Evolutionary conservation across 768 basidiomycete species (phyloP).

Genomic region (Lactarius sp.): DNA sequence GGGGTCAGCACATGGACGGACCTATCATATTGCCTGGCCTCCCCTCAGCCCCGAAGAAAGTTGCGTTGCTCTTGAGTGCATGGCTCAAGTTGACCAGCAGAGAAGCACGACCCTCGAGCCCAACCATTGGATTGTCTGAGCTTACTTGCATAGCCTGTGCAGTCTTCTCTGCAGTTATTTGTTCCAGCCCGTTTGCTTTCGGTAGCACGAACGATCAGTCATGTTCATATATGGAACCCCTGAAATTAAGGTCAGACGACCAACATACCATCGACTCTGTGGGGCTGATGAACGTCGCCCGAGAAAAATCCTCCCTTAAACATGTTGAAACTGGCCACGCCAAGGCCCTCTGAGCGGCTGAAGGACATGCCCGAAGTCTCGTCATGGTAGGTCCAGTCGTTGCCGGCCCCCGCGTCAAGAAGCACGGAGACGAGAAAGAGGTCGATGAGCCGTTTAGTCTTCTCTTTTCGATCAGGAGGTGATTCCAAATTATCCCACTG

Average conservation of each 20-base stretch:
- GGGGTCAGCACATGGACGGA: constrained; percentile 32
- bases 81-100: constrained; percentile 68
- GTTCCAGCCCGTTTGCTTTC: constrained; percentile 64
- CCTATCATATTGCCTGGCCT: constrained; percentile 83
- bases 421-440: constrained; percentile 88
- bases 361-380: constrained; percentile 48
- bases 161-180: constrained; percentile 55
- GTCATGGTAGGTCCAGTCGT: constrained; percentile 73
- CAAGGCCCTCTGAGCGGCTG: constrained; percentile 74
- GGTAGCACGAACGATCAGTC: constrained; percentile 14
- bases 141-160: constrained; percentile 75
- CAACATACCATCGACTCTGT: constrained; percentile 72
- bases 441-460: constrained; percentile 74
- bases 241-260: constrained; percentile 10
- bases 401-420: constrained; percentile 92
- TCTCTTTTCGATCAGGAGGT: constrained; percentile 50
- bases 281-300: constrained; percentile 51
- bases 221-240: constrained; percentile 4
- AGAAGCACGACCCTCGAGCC: constrained; percentile 78
- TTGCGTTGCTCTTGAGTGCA: constrained; percentile 59
- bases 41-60: constrained; percentile 68
- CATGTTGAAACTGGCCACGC: constrained; percentile 88
- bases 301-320: constrained; percentile 83
- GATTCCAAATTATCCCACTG: constrained; percentile 47
- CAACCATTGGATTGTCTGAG: constrained; percentile 78